A percentile compares a stretch with the other conserved stretches of the same genome.
These are phyloP conservation scores for Cytospora mali DNA, from an alignment of 2,329 filamentous ascomycete genomes.

Conservation along the genomic window DNA sequence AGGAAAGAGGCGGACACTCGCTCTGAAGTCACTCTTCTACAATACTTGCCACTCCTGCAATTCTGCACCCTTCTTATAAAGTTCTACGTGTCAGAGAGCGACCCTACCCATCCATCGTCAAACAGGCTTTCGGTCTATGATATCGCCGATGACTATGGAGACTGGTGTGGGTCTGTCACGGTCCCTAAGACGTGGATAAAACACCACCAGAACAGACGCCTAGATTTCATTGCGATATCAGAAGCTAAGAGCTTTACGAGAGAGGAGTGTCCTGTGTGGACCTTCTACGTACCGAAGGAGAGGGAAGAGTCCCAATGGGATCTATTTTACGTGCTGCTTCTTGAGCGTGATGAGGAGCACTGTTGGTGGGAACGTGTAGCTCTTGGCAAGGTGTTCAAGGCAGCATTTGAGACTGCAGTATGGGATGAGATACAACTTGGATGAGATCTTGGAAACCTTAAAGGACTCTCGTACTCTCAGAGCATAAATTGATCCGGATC, in stretches of 20 bases:
- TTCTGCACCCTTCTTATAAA: slow-evolving; percentile 33
- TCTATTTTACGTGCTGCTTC: slow-evolving; percentile 39
- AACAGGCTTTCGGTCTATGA: slow-evolving; percentile 29
- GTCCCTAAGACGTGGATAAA: slow-evolving; percentile 31
- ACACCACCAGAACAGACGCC: slow-evolving; percentile 10
- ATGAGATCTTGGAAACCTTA: neutral
- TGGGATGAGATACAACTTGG: neutral
- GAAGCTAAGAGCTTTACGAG: slow-evolving; percentile 39
- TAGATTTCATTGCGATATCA: slow-evolving; percentile 39
- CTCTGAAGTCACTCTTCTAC: neutral
- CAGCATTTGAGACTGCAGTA: slow-evolving; percentile 31
- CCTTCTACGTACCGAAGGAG: slow-evolving; percentile 40
- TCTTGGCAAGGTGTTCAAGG: slow-evolving; percentile 40
- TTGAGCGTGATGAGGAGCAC: slow-evolving; percentile 32
- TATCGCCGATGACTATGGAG: slow-evolving; percentile 35
- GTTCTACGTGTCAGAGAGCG: neutral
- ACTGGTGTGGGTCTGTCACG: slow-evolving; percentile 39
- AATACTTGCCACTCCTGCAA: slow-evolving; percentile 34
- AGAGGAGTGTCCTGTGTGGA: slow-evolving; percentile 38
- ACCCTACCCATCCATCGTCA: neutral
- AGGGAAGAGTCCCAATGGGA: slow-evolving; percentile 39
- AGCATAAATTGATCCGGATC: no score
- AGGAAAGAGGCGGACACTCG: neutral
- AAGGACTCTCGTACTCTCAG: no score
- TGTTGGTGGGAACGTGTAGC: slow-evolving; percentile 35